phyloP scores from a whole-genome alignment of 257 asterid genomes.

The Jacaranda mimosifolia region DNA sequence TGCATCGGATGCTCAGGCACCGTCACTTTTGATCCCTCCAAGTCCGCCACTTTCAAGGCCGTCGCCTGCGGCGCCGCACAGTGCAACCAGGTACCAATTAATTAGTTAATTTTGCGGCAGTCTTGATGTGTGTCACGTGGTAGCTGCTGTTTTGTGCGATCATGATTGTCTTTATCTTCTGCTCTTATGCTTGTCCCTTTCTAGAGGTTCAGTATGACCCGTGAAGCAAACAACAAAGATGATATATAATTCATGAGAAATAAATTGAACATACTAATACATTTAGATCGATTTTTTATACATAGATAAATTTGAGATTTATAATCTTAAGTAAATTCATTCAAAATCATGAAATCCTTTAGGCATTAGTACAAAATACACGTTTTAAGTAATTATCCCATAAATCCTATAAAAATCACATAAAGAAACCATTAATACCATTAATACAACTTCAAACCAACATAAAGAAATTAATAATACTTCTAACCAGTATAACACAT shows the following conservation, averaged over 20 bases:
- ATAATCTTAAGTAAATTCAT: no score
- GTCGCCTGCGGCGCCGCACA: conserved; percentile 58
- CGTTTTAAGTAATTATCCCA: no score
- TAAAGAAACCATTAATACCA: no score
- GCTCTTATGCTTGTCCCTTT: conserved; percentile 15
- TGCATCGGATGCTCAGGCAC: conserved; percentile 63
- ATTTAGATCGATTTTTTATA: no score
- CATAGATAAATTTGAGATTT: no score
- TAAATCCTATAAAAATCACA: no score
- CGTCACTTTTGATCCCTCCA: conserved; percentile 36
- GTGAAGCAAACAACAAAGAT: background rate
- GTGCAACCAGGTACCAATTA: conserved; percentile 50
- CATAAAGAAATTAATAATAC: no score
- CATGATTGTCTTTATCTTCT: conserved; percentile 5
- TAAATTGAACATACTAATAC: no score
- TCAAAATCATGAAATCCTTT: no score
- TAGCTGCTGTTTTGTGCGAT: background rate
- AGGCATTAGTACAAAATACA: no score
- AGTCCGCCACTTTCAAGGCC: conserved; percentile 49
- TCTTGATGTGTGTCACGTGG: background rate
- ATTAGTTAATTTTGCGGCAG: background rate
- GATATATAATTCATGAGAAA: no score
- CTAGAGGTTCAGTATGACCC: conserved; percentile 13
- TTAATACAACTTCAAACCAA: no score
- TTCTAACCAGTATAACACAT: background rate